A percentile compares a stretch with the other conserved stretches of the same genome.
These are phyloP conservation scores for Basipetospora sp. DNA, from an alignment of 2,329 filamentous ascomycete genomes.

Conservation along the genomic window DNA sequence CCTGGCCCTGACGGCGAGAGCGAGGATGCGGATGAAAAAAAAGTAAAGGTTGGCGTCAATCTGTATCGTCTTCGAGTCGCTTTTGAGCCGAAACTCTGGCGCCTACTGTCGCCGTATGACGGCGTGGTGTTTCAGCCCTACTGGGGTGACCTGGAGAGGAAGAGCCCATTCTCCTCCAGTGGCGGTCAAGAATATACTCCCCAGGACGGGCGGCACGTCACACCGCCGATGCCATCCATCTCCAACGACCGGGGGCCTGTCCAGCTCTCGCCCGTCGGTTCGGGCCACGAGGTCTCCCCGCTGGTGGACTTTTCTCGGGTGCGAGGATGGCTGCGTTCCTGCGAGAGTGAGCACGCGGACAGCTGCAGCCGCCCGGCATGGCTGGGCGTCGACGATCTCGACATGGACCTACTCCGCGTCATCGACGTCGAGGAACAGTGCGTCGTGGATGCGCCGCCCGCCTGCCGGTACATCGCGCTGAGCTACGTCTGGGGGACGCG, in stretches of 20 bases:
- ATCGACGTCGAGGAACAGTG: neutral
- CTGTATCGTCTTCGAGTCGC: neutral
- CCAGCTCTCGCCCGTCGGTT: neutral
- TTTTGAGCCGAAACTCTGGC: neutral
- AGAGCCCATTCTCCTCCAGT: neutral
- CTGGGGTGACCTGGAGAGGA: neutral
- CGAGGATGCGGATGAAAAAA: no score
- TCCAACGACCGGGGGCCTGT: neutral
- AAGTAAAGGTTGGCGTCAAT: neutral
- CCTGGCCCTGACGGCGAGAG: neutral
- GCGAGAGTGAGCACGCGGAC: neutral
- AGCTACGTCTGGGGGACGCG: slow-evolving; percentile 13
- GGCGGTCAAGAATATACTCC: neutral
- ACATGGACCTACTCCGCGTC: neutral
- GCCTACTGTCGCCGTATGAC: neutral
- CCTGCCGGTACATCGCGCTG: slow-evolving; percentile 9
- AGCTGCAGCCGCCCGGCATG: neutral
- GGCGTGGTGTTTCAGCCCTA: neutral
- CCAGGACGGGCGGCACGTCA: no score
- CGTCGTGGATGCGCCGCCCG: neutral
- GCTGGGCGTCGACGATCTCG: neutral
- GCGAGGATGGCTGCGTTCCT: neutral
- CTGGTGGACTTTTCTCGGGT: neutral
- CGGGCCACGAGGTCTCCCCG: neutral
- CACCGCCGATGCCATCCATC: neutral